These are phyloP conservation scores for Didymella sp. DNA, from an alignment of 2,329 filamentous ascomycete species.

Conservation along the genomic window DNA sequence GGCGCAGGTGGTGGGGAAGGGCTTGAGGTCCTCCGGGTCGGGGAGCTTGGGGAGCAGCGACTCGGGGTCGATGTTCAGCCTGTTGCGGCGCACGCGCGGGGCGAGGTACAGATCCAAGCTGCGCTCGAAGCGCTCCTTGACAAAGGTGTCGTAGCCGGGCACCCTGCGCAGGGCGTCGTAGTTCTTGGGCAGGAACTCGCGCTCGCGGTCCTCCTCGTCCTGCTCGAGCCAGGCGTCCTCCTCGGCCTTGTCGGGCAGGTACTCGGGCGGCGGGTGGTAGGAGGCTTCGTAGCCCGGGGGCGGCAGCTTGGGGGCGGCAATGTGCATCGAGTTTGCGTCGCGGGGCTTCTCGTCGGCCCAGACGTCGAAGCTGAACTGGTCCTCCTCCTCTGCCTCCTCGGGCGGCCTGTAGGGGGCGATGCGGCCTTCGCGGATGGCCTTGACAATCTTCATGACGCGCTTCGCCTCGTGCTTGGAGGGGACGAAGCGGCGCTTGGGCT, in stretches of 20 bases:
- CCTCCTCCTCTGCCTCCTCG: conserved; percentile 75
- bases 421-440: conserved; percentile 90
- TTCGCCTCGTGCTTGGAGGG: conserved; percentile 98
- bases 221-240: conserved; percentile 82
- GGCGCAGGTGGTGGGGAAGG: conserved; percentile 90
- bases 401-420: conserved; percentile 89
- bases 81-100: conserved; percentile 87
- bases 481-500: conserved; percentile 93
- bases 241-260: conserved; percentile 85
- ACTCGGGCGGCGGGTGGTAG: conserved; percentile 95
- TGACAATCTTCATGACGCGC: conserved; percentile 95
- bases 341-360: conserved; percentile 88
- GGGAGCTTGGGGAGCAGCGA: conserved; percentile 92
- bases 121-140: conserved; percentile 96
- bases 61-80: conserved; percentile 94
- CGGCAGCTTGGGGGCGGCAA: conserved; percentile 90
- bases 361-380: conserved; percentile 81
- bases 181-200: conserved; percentile 83
- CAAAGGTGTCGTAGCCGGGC: conserved; percentile 85
- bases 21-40: conserved; percentile 88
- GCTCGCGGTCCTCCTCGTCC: conserved; percentile 90
- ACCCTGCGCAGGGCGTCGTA: conserved; percentile 88
- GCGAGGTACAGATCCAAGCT: conserved; percentile 96
- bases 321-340: conserved; percentile 89
- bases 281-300: conserved; percentile 95